Evolutionary conservation across 2,329 filamentous ascomycete species (phyloP), one percentile per base, ranked within the genome.

Genomic region (Zymoseptoria pseudotritici): DNA sequence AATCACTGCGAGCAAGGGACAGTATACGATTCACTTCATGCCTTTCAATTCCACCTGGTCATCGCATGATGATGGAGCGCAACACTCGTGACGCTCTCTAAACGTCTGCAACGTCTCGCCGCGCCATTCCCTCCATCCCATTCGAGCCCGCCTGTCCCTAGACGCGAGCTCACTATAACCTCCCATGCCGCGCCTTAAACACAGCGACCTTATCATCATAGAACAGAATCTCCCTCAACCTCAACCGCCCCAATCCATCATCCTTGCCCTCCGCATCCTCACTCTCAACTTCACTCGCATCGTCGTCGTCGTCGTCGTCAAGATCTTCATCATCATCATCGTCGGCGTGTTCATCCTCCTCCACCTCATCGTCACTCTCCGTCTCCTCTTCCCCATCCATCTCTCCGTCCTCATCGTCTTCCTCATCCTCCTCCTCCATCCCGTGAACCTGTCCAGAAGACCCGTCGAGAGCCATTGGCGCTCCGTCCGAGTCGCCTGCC

Each of bases 121-220:
- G 4, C 4, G 6, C 36, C 36, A 46, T 46, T 11, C 36, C 36
- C 3, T 46, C 13, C 36, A 46, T n/a, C 36, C 11, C 17, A 5
- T 6, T 46, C 36, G 7, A 2, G 4, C 17, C 13, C 4, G 36
- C 13, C 17, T 17, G 36, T n/a, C 36, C 4, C 13, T 17, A 46
- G 36, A 46, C 36, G 17, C 7, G 8, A 46, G 36, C 36, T 46
- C 36, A 46, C 56, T 68, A 76, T 55, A 77, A 63, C 64, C 68
- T 70, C 57, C 82, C 85, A 74, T 90, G 86, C 61, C 89, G 82
- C 31, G 88, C 87, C 72, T 87, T 89, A 76, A 93, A 93, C 60
- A 93, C 86, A 26, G 87, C 85, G 57, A 91, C 85, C 74, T 90
- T 90, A 71, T 93, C 89, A 71, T 93, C 90, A 69, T 91, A 92